Percentiles rank a stretch among this genome's conserved stretches.
Evolutionary conservation across 164 flowering plant genomes (phyloP).

Genomic region (Nelumbo lutea): DNA sequence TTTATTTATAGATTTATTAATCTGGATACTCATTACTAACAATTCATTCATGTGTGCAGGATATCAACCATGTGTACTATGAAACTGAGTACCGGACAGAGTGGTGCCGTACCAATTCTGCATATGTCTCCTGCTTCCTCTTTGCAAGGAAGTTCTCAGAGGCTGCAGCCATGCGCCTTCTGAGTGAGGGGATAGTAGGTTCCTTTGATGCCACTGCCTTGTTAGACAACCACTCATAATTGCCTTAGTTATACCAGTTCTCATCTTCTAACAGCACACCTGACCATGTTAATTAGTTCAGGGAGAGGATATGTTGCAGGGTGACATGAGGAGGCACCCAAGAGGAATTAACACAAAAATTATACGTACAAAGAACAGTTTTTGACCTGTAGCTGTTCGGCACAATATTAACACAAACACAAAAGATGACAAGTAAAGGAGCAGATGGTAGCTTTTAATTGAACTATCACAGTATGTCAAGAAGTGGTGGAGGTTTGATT

Average conservation of each 20-base stretch:
- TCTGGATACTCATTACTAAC: no score
- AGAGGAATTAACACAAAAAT: not conserved
- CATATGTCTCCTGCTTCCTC: conserved; percentile 63
- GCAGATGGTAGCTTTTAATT: no score
- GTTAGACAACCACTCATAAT: conserved; percentile 10
- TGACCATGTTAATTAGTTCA: not conserved
- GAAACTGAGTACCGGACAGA: conserved; percentile 80
- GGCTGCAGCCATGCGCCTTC: conserved; percentile 83
- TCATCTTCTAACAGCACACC: conserved; percentile 1
- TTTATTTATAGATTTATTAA: not conserved
- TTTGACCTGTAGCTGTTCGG: conserved; percentile 2
- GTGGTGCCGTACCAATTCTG: conserved; percentile 65
- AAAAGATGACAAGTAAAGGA: no score
- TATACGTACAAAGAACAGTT: not conserved
- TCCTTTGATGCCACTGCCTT: conserved; percentile 28
- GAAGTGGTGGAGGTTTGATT: no score
- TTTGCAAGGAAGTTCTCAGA: conserved; percentile 88
- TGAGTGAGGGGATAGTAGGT: conserved; percentile 56
- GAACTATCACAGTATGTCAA: no score
- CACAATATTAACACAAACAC: not conserved
- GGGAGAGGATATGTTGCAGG: not conserved
- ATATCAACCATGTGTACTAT: conserved; percentile 69
- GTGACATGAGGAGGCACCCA: not conserved
- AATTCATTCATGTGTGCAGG: conserved; percentile 30
- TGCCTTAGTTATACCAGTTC: not conserved